Base-by-base conservation (phyloP, 306 rosid species). In the Luffa acutangula region DNA sequence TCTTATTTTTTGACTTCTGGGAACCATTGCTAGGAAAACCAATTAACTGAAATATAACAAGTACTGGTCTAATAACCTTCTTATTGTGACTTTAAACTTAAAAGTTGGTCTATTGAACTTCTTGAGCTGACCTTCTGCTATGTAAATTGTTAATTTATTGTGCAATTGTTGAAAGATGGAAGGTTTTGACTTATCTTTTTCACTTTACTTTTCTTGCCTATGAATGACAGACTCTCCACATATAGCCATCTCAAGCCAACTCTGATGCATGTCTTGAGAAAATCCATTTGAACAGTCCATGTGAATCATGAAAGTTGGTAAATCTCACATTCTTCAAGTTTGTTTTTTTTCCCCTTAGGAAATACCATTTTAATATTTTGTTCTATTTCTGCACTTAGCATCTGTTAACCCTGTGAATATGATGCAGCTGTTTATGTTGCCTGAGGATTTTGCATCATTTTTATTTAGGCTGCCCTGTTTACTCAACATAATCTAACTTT, bases 281-380 rank as follows among this genome's bases (percentile, higher is more conserved):
- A 75, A 51, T 52, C 33, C 31, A 49, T 34, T 52, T 39, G 78
- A 49, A 36, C 54, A 51, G 65, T 87, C 79, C 62, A 62, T 56
- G 82, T 78, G 13, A 88, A 84, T 64, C 81, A 94, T 92, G 98
- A 94, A 92, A 89, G 86, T 94, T 80, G 96, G 97, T 92, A 90
- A 86, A 25, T 70, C 13, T 34, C 53, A 57, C 21, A 81, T 49
- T 76, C 42, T 63, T 39, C 72, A 14, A 8, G 53, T 36, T 42
- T 74, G 5, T 18, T 69, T 15, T 43, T 45, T 43, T 54, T 17
- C 21, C 18, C 20, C 58, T 21, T n/a, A 20, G 15, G 57, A 43
- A 71, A 46, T 14, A 46, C 36, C 41, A 46, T 21, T 43, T 25
- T 4, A 18, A 4, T 15, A 65, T 36, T 70, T 43, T 2, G 17